These are phyloP conservation scores for Mucor circinelloides DNA, from an alignment of 371 early-diverging fungal genomes.

Conservation along the genomic window DNA sequence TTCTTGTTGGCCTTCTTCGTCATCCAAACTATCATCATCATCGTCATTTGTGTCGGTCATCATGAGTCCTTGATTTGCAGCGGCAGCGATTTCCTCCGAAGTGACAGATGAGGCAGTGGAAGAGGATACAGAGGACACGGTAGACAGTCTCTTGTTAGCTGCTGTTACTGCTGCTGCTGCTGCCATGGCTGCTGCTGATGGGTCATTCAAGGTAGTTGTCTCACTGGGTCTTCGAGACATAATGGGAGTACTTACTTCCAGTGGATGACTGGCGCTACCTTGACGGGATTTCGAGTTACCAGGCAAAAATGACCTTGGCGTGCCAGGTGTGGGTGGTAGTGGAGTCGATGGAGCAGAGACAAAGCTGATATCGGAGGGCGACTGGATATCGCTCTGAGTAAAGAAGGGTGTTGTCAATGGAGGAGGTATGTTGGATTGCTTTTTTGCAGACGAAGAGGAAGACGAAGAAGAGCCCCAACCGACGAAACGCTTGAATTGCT, in stretches of 20 bases:
- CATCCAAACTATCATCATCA: conserved; percentile 6
- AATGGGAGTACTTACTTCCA: conserved; percentile 4
- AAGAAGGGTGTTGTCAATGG: conserved; percentile 10
- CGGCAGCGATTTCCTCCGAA: conserved; percentile 17
- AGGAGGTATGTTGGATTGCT: conserved; percentile 1
- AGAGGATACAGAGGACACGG: conserved; percentile 16
- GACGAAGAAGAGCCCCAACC: conserved; percentile 43
- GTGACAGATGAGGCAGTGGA: conserved; percentile 11
- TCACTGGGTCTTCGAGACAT: conserved; percentile 18
- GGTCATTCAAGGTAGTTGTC: not conserved
- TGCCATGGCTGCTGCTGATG: conserved; percentile 13
- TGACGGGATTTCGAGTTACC: conserved; percentile 13
- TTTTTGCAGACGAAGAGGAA: not conserved
- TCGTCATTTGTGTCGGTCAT: conserved; percentile 4
- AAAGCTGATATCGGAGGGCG: conserved; percentile 31
- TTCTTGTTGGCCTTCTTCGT: not conserved
- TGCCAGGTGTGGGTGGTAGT: conserved; percentile 26
- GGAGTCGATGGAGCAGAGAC: conserved; percentile 38
- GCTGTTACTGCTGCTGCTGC: conserved; percentile 10
- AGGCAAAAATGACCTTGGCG: conserved; percentile 5
- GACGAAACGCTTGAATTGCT: conserved; percentile 46
- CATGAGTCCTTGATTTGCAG: conserved; percentile 1
- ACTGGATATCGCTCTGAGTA: not conserved
- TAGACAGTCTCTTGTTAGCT: conserved; percentile 14
- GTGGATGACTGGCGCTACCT: conserved; percentile 6